Conservation (phyloP, 345 rosid genomes). For the Diplotaxis tenuifolia region DNA sequence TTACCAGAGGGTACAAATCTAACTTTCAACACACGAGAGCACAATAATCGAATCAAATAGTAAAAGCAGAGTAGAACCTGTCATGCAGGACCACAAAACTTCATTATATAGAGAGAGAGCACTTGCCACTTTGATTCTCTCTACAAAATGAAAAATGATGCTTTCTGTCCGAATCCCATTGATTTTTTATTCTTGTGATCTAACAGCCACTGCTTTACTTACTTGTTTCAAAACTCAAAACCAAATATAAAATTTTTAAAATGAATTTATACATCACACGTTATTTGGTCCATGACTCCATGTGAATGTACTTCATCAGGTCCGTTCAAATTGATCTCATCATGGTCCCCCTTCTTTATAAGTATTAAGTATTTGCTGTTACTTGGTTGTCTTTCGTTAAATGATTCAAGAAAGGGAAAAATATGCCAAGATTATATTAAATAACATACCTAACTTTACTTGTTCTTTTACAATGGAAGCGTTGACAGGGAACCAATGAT, state of each 20-base stretch:
- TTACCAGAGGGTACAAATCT: neutral
- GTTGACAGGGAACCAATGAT: conserved; percentile 11
- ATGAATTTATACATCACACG: conserved; percentile 8
- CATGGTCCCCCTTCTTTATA: neutral
- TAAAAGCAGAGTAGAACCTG: neutral
- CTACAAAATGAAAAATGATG: conserved; percentile 18
- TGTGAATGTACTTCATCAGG: neutral
- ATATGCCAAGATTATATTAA: neutral
- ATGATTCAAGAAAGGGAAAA: neutral
- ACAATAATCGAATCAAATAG: neutral
- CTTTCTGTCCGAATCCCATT: conserved; percentile 4
- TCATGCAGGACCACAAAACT: neutral
- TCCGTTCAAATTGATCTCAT: neutral
- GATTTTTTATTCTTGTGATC: conserved; percentile 25
- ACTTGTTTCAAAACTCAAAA: conserved; percentile 28
- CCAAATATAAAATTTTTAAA: neutral
- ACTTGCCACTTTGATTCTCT: neutral
- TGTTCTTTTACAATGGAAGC: conserved; percentile 5
- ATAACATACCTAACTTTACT: neutral
- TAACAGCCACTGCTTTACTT: conserved; percentile 30
- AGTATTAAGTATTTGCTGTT: neutral
- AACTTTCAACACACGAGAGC: neutral
- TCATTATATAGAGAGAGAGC: neutral
- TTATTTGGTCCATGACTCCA: conserved; percentile 22
- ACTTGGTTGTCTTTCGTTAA: neutral